Evolutionary conservation across 306 rosid genomes (phyloP).

Genomic region (Myrica gale): DNA sequence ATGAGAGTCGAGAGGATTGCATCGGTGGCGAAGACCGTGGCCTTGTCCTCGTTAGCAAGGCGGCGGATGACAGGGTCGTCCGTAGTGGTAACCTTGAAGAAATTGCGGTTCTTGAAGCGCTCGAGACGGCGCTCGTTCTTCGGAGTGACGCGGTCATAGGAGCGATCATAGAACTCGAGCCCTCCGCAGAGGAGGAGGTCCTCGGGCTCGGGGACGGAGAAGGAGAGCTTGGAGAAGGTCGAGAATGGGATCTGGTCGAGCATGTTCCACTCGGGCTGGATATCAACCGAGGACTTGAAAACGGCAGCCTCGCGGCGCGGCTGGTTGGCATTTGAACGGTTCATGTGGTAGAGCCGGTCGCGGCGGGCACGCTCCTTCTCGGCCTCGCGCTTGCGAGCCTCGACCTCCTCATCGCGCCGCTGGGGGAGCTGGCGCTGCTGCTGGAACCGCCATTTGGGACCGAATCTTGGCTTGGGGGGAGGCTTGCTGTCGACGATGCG

Average conservation of each 20-base stretch:
- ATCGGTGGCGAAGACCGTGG: conserved; percentile 77
- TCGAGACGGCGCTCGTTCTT: conserved; percentile 84
- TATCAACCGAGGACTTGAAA: conserved; percentile 77
- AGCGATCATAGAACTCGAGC: conserved; percentile 74
- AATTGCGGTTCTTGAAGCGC: conserved; percentile 78
- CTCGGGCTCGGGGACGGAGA: conserved; percentile 74
- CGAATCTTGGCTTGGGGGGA: conserved; percentile 79
- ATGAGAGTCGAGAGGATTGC: conserved; percentile 79
- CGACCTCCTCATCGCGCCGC: conserved; percentile 91
- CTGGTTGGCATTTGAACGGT: conserved; percentile 62
- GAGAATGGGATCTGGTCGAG: conserved; percentile 90
- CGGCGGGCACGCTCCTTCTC: conserved; percentile 95
- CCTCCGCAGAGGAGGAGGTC: conserved; percentile 81
- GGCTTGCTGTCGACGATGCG: conserved; percentile 88
- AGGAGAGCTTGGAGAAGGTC: conserved; percentile 86
- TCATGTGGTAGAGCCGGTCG: conserved; percentile 69
- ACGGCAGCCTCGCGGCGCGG: conserved; percentile 85
- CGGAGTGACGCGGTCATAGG: conserved; percentile 67
- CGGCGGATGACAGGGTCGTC: conserved; percentile 87
- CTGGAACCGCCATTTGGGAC: conserved; percentile 85
- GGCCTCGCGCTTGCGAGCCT: conserved; percentile 73
- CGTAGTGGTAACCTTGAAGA: conserved; percentile 84
- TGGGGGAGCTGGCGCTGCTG: conserved; percentile 81
- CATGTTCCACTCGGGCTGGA: conserved; percentile 97
- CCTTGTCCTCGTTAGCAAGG: conserved; percentile 84